Evolutionary conservation across 192 early-diverging fungal genomes (phyloP), one percentile per base, ranked within the genome.

Genomic region (Glomus cerebriforme): DNA sequence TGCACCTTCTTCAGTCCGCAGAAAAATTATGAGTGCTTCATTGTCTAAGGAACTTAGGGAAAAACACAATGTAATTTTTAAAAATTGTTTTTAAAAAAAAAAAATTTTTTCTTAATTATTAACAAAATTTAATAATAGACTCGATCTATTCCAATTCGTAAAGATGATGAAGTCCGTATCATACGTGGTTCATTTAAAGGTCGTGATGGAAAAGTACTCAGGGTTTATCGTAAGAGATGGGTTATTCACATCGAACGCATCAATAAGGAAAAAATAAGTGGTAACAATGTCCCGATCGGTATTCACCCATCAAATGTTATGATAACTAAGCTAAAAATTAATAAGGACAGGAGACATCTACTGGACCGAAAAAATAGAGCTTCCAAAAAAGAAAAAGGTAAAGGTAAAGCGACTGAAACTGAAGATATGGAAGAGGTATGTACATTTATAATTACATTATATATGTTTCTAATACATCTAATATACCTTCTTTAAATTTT

Each of bases 241-340:
- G 93, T 97, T 76, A 99, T 99, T 88, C 94, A 99, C 91, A 92
- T 99, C 70, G 97, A 99, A 87, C 96, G 97, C 82, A 87, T 99
- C 80, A 92, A 87, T 84, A 94, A 92, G 85, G 97, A 99, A 88
- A 99, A 99, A 94, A 92, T 92, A 84, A 99, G 99, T 91, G 96
- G 96, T 84, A 92, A 91, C 79, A 90, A 93, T 79, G 94, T 96
- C 64, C 92, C 91, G 76, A 90, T 99, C 86, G 94, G 94, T 80
- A 91, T 99, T 87, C 95, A 97, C 91, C 97, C 98, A 79, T 98
- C 97, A 87, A 99, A 99, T 89, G 98, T 99, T 73, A 90, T 95
- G 79, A 91, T 99, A 91, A 97, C 92, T 85, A 94, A 94, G 83
- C 86, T 97, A 82, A 93, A 99, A 92, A 82, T 98, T 78, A 95